These are phyloP conservation scores for Daldinia sp. DNA, from an alignment of 2,329 filamentous ascomycete species.

Conservation along the genomic window DNA sequence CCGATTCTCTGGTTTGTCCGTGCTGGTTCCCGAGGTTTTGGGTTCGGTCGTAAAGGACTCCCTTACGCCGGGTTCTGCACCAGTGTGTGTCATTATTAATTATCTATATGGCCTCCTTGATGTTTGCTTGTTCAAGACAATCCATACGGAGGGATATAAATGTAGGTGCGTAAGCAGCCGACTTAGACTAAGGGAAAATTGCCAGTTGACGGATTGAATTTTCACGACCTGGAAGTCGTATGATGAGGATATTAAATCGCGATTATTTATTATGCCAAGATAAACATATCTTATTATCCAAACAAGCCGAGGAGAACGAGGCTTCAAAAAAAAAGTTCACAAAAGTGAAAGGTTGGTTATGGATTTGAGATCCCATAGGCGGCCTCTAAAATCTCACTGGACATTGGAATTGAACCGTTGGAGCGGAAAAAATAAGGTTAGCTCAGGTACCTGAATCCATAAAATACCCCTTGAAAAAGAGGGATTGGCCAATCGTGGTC, in stretches of 20 bases:
- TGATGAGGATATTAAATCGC: background rate
- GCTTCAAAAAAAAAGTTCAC: background rate
- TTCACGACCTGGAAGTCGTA: background rate
- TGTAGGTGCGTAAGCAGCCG: background rate
- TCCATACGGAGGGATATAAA: background rate
- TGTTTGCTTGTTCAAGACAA: background rate
- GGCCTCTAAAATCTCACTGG: constrained; percentile 3
- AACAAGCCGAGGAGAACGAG: background rate
- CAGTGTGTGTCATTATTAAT: constrained; percentile 15
- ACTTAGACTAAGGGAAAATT: background rate
- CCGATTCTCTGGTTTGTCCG: constrained; percentile 11
- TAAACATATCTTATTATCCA: background rate
- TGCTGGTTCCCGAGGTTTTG: constrained; percentile 9
- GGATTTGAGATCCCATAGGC: background rate
- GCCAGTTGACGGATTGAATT: background rate
- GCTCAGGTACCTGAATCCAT: background rate
- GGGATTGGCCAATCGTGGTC: background rate
- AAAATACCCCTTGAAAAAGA: constrained; percentile 1
- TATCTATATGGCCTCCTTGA: background rate
- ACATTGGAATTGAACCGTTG: background rate
- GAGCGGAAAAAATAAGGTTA: background rate
- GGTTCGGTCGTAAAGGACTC: constrained; percentile 12
- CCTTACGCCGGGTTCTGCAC: background rate
- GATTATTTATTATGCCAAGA: background rate
- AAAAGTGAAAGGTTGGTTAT: background rate